Base-by-base conservation (phyloP, 23 red algal species). In the Agarophyton chilense region DNA sequence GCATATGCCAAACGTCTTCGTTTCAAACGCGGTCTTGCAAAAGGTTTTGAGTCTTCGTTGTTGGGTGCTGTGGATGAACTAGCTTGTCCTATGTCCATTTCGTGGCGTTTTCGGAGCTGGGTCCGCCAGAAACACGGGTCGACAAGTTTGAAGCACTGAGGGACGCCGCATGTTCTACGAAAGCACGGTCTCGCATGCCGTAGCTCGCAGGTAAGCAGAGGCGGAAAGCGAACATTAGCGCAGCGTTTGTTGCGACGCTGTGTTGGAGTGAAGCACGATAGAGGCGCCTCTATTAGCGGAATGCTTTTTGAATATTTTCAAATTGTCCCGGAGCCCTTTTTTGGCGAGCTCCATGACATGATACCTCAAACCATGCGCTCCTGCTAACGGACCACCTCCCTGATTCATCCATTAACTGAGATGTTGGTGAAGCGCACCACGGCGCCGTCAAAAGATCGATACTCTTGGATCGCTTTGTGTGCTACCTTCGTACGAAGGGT, bases 31-130 rank as follows among this genome's bases (percentile, higher is more conserved):
- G 77, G 77, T 21, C 77, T 55, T 32, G 77, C 77, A 35, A 80
- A 80, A 24, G 77, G 77, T 50, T 80, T 80, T 3, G 16, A 50
- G 32, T 55, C 54, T 1, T 80, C 51, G 9, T 60, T 29, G 19
- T 17, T 14, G 18, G 28, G 40, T 7, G 45, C 11, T 52, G 50
- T 56, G 11, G 68, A 74, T 18, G 68, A 26, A 55, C 5, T 17
- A 14, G 2, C 50, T 16, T 80, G 77, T n/a, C 77, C 77, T 8
- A 80, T 80, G 54, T 80, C 77, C 77, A 80, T 80, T 18, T 80
- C 41, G 68, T 22, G 25, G 9, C 29, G 29, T 18, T 18, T 4
- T 17, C 16, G 33, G 60, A 35, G 60, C 31, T 0, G 31, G 60
- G 18, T 36, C 16, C 2, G 29, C 35, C 25, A 12, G 17, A 25